Evolutionary conservation across 352 stramenopile species (phyloP).

Genomic region (Globisporangium uncinulatum): DNA sequence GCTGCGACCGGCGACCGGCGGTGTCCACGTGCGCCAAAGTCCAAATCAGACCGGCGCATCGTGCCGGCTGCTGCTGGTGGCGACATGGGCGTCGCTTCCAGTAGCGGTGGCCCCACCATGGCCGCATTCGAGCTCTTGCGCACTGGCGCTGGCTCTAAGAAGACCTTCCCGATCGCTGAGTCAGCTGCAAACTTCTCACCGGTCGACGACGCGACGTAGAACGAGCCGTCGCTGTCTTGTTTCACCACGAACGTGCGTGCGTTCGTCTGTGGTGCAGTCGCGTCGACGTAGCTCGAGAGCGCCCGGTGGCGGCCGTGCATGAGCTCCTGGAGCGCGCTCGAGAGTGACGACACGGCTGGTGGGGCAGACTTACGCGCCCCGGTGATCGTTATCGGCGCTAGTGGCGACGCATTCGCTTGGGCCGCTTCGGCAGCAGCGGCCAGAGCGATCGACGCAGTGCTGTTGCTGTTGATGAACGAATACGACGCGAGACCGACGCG

Average conservation of each 20-base stretch:
- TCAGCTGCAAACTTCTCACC: slow-evolving; percentile 36
- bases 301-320: slow-evolving; percentile 34
- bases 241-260: slow-evolving; percentile 32
- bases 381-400: too few species aligned
- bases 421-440: background rate
- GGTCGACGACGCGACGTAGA: slow-evolving; percentile 34
- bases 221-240: slow-evolving; percentile 27
- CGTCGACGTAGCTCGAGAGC: slow-evolving; percentile 37
- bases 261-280: slow-evolving; percentile 23
- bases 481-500: slow-evolving; percentile 12
- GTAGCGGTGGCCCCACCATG: background rate
- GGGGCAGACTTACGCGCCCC: background rate
- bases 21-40: slow-evolving; percentile 17
- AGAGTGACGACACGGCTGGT: slow-evolving; percentile 41
- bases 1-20: slow-evolving; percentile 10
- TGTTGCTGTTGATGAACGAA: slow-evolving; percentile 14
- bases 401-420: background rate
- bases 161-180: slow-evolving; percentile 44
- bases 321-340: slow-evolving; percentile 39
- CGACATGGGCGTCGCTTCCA: background rate
- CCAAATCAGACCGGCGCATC: slow-evolving; percentile 26
- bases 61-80: background rate
- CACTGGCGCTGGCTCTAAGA: slow-evolving; percentile 17
- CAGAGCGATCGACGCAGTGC: slow-evolving; percentile 4
- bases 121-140: background rate